These are phyloP conservation scores for Starmerella bombi DNA, from an alignment of 805 yeast genomes.

Conservation along the genomic window DNA sequence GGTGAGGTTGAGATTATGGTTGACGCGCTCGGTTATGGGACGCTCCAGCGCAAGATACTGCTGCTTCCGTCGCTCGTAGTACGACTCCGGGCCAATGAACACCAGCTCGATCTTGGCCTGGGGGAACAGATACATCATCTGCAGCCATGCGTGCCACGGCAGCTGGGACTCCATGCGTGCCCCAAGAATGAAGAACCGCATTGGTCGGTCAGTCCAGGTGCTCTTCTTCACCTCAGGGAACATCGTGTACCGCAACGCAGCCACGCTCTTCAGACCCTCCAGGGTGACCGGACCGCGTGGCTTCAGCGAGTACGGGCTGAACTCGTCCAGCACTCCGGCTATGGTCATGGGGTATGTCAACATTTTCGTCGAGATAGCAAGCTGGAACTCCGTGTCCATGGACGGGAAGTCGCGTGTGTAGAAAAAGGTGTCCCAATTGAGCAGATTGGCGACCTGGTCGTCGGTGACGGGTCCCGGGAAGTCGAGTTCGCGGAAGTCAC, in stretches of 20 bases:
- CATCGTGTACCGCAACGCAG: constrained; percentile 82
- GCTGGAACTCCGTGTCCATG: constrained; percentile 92
- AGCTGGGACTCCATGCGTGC: constrained; percentile 87
- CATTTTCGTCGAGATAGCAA: constrained; percentile 91
- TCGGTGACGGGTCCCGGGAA: constrained; percentile 70
- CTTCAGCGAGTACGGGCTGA: constrained; percentile 65
- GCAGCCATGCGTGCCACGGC: constrained; percentile 94
- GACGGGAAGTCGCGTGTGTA: constrained; percentile 87
- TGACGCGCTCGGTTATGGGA: constrained; percentile 50
- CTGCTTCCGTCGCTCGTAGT: constrained; percentile 57
- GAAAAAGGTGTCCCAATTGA: constrained; percentile 84
- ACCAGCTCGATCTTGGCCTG: constrained; percentile 70
- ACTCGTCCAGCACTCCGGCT: constrained; percentile 68
- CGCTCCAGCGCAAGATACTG: constrained; percentile 43
- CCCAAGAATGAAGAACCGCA: constrained; percentile 80
- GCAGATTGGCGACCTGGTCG: constrained; percentile 60
- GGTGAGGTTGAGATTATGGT: constrained; percentile 56
- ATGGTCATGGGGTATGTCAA: constrained; percentile 86
- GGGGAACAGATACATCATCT: constrained; percentile 74
- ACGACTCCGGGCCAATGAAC: constrained; percentile 87
- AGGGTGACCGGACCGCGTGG: constrained; percentile 81
- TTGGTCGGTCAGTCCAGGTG: constrained; percentile 66
- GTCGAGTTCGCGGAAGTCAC: constrained; percentile 90
- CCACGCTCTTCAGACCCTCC: constrained; percentile 86
- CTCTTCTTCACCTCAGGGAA: constrained; percentile 55